Percentiles rank a stretch among this genome's conserved stretches.
Conservation (phyloP, 2,329 filamentous ascomycete genomes). For the Biscogniauxia sp. region DNA sequence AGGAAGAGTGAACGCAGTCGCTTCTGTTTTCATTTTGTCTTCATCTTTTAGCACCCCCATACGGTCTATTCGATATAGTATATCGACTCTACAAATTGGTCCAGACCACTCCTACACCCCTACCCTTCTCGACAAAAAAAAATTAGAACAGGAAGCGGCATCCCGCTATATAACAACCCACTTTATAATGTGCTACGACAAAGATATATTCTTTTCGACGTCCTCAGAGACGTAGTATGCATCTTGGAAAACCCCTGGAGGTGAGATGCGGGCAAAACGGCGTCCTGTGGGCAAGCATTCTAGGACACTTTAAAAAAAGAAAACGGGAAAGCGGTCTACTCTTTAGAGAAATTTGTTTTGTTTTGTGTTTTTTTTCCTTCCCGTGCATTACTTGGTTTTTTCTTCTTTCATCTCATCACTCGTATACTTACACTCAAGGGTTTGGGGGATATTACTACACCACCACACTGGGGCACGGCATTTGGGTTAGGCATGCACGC, state of each 20-base stretch:
- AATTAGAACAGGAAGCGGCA: slow-evolving; percentile 4
- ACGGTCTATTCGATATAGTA: slow-evolving; percentile 8
- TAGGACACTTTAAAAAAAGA: not conserved
- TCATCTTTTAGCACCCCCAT: slow-evolving; percentile 1
- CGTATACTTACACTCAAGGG: not conserved
- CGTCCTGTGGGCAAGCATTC: not conserved
- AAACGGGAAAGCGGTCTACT: not conserved
- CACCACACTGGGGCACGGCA: not conserved
- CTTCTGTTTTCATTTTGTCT: not conserved
- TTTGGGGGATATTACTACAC: not conserved
- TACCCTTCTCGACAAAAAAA: slow-evolving; percentile 2
- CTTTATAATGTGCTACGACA: slow-evolving; percentile 25
- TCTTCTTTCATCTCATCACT: not conserved
- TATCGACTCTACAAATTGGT: slow-evolving; percentile 8
- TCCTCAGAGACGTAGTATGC: slow-evolving; percentile 11
- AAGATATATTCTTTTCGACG: slow-evolving; percentile 21
- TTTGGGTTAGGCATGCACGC: not conserved
- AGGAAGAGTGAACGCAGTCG: slow-evolving; percentile 28
- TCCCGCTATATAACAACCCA: slow-evolving; percentile 23
- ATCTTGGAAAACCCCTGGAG: slow-evolving; percentile 7
- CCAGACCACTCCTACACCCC: slow-evolving; percentile 8
- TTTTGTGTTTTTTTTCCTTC: not conserved
- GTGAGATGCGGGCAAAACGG: not conserved
- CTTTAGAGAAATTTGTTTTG: not conserved
- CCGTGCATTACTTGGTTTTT: too few species aligned